These are phyloP conservation scores for Solanum habrochaites DNA, from an alignment of 257 asterid species.

Conservation along the genomic window DNA sequence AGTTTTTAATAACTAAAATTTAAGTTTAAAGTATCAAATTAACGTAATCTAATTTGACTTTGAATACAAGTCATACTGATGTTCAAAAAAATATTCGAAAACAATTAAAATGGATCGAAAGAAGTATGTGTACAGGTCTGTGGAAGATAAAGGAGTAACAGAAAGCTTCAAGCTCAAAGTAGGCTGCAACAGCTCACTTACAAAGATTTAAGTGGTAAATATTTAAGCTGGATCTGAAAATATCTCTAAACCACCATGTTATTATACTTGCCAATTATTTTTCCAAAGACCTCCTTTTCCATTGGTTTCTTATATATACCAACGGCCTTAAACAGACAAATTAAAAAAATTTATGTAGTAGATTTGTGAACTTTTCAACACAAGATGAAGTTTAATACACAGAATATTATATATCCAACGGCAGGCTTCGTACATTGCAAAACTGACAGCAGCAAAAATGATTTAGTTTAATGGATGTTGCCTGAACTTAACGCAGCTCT, in stretches of 20 bases:
- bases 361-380: neutral
- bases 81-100: too few relatives aligned
- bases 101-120: too few relatives aligned
- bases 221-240: neutral
- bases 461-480: neutral
- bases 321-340: neutral
- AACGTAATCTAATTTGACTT: too few relatives aligned
- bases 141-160: neutral
- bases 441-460: neutral
- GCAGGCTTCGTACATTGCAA: neutral
- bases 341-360: neutral
- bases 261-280: fast-evolving
- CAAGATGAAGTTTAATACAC: neutral
- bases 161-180: neutral
- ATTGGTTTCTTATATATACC: neutral
- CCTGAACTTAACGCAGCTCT: neutral
- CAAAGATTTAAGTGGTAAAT: neutral
- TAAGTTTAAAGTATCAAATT: too few relatives aligned
- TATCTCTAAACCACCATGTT: neutral
- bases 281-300: neutral
- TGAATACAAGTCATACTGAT: neutral
- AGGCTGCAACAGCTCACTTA: neutral
- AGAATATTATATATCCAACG: neutral
- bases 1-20: too few relatives aligned
- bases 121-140: too few relatives aligned